A percentile compares a stretch with the other conserved stretches of the same genome.
Conservation (phyloP, 345 rosid genomes). For the Microcos paniculata region DNA sequence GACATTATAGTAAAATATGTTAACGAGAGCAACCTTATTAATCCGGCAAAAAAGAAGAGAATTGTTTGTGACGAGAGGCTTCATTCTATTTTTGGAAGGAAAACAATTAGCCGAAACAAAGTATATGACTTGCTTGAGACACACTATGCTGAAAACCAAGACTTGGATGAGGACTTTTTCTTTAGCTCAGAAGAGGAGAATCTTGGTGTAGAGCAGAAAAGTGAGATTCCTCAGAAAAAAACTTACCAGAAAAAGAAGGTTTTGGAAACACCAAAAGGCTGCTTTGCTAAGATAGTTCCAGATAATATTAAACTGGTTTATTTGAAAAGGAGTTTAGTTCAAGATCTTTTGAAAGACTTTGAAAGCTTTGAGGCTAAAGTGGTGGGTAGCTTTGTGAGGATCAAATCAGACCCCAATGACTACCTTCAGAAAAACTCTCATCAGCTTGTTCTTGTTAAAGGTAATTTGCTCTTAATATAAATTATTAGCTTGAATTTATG, state of each 20-base stretch:
- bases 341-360: constrained; percentile 46
- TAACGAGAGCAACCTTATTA: constrained; percentile 39
- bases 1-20: constrained; percentile 46
- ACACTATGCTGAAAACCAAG: constrained; percentile 68
- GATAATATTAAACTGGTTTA: constrained; percentile 69
- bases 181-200: constrained; percentile 48
- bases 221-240: constrained; percentile 29
- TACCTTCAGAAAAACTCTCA: constrained; percentile 64
- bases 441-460: constrained; percentile 71
- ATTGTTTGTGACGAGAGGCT: constrained; percentile 56
- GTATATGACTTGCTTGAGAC: constrained; percentile 53
- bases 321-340: constrained; percentile 68
- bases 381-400: constrained; percentile 67
- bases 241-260: constrained; percentile 26
- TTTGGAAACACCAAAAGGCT: constrained; percentile 40
- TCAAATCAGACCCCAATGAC: constrained; percentile 70
- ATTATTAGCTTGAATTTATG: constrained; percentile 2
- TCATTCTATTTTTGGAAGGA: constrained; percentile 57
- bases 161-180: constrained; percentile 45
- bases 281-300: constrained; percentile 61
- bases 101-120: constrained; percentile 39
- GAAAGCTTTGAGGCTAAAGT: constrained; percentile 54
- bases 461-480: constrained; percentile 32
- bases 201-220: constrained; percentile 8
- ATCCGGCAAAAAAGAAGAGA: constrained; percentile 55